Evolutionary conservation across 768 basidiomycete genomes (phyloP), one percentile per base, ranked within the genome.

Genomic region (Mycena galericulata): DNA sequence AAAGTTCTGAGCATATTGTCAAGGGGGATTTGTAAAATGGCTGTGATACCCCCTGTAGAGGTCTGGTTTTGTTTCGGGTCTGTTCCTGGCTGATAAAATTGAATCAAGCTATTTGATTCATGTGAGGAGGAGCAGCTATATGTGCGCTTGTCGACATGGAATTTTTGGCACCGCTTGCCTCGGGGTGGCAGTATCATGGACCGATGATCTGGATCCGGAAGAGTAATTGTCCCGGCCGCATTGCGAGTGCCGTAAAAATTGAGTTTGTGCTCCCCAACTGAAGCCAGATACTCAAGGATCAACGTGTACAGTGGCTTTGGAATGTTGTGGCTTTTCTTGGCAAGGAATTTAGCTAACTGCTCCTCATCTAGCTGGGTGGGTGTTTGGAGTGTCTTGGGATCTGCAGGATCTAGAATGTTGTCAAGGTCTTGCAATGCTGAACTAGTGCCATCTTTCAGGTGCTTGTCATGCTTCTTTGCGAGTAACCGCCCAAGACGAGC

Each of bases 111-210:
- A 14, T 32, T 29, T 36, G 20, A 40, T 17, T 1, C 20, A 46
- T 61, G 58, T 2, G 59, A 55, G n/a, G 57, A 15, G 51, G 15
- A 17, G 29, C 2, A 18, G 20, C 66, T 68, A n/a, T 62, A 68
- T 22, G 59, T 68, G 2, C 40, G 56, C 22, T 62, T 59, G 41
- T 59, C 66, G 22, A 61, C 3, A 40, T 51, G 18, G 51, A 26
- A 61, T 40, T 57, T 47, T 26, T 12, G 49, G 57, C 46, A 22
- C 2, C 34, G 41, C 36, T 36, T 67, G 43, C 18, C 66, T 15
- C 43, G 43, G 14, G 57, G 58, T 61, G 66, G 66, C 26, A 67
- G 11, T n/a, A 62, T 62, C 66, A 60, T 55, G 14, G 41, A 40
- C 26, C 49, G 46, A n/a, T 60, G 58, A n/a, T 67, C 58, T 15